phyloP scores from a whole-genome alignment of 495 filamentous ascomycete genomes.

The Amphirosellinia nigrospora region DNA sequence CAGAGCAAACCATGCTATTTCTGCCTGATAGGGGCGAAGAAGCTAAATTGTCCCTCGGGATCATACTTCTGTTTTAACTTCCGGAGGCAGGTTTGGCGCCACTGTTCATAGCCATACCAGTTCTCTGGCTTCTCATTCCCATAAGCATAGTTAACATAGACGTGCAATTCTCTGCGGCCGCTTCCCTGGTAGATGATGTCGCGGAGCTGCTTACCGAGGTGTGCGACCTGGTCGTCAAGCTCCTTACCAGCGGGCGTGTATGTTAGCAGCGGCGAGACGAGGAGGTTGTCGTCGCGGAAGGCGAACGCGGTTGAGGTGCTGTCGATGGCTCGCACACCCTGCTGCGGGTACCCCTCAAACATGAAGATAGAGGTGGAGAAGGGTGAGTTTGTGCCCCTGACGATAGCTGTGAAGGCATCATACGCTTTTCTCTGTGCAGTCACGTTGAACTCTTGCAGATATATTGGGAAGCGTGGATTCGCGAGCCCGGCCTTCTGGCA shows the following conservation, averaged over 20 bases:
- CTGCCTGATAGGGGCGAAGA: slow-evolving; percentile 51
- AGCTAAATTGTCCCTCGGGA: slow-evolving; percentile 33
- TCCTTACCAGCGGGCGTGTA: slow-evolving; percentile 45
- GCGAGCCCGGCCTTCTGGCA: slow-evolving; percentile 54
- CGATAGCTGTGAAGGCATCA: slow-evolving; percentile 43
- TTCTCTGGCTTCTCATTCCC: slow-evolving; percentile 43
- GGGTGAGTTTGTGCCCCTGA: slow-evolving; percentile 38
- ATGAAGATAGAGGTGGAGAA: slow-evolving; percentile 44
- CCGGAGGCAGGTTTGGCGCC: slow-evolving; percentile 43
- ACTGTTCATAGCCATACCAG: slow-evolving; percentile 35
- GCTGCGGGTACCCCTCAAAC: slow-evolving; percentile 59
- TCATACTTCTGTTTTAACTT: slow-evolving; percentile 40
- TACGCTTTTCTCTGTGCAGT: slow-evolving; percentile 50
- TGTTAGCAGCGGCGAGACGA: slow-evolving; percentile 51
- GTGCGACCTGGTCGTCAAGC: slow-evolving; percentile 37
- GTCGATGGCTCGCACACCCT: slow-evolving; percentile 50
- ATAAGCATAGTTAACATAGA: slow-evolving; percentile 46
- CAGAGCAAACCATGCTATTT: background rate
- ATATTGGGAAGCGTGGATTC: slow-evolving; percentile 60
- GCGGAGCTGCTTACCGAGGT: slow-evolving; percentile 49
- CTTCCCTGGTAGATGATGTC: slow-evolving; percentile 47
- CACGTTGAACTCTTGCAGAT: slow-evolving; percentile 52
- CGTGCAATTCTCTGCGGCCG: slow-evolving; percentile 32
- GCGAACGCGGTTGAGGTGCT: slow-evolving; percentile 39
- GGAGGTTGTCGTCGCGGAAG: slow-evolving; percentile 49